These are phyloP conservation scores for Leccinum incarnatum DNA, from an alignment of 768 basidiomycete genomes.

Conservation along the genomic window DNA sequence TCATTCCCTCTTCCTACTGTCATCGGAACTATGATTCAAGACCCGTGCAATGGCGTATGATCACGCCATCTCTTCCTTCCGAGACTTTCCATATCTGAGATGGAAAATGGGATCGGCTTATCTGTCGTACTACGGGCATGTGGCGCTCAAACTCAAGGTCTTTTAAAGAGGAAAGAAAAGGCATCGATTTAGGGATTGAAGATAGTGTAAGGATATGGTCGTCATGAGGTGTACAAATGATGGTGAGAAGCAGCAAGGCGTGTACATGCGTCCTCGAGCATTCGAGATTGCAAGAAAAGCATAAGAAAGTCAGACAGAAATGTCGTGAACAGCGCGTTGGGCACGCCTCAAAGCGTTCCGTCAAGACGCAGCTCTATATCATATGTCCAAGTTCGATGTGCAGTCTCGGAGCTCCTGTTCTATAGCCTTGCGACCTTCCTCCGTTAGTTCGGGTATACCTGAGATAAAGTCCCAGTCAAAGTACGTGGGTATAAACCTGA, in stretches of 20 bases:
- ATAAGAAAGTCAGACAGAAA: neutral
- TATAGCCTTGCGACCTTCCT: conserved; percentile 65
- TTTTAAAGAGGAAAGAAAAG: neutral
- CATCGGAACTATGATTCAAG: neutral
- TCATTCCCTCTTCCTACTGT: neutral
- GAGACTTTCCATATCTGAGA: neutral
- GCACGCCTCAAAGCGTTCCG: neutral
- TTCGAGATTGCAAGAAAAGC: conserved; percentile 1
- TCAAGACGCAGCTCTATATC: conserved; percentile 8
- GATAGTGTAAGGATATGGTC: conserved; percentile 32
- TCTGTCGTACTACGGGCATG: neutral
- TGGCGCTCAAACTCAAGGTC: neutral
- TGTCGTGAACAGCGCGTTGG: conserved; percentile 3
- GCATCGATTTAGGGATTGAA: conserved; percentile 14
- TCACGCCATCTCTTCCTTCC: neutral
- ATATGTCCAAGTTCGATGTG: conserved; percentile 11
- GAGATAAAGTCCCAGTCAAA: conserved; percentile 68
- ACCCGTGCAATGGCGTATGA: neutral
- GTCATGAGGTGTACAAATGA: conserved; percentile 16
- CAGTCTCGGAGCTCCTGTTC: conserved; percentile 59
- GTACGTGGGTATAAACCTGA: conserved; percentile 69
- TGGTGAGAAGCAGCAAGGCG: conserved; percentile 6
- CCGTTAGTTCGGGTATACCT: conserved; percentile 69
- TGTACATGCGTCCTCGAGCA: conserved; percentile 6
- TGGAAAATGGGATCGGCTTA: neutral